Evolutionary conservation across 805 yeast genomes (phyloP).

Genomic region (Yarrowia sp.): DNA sequence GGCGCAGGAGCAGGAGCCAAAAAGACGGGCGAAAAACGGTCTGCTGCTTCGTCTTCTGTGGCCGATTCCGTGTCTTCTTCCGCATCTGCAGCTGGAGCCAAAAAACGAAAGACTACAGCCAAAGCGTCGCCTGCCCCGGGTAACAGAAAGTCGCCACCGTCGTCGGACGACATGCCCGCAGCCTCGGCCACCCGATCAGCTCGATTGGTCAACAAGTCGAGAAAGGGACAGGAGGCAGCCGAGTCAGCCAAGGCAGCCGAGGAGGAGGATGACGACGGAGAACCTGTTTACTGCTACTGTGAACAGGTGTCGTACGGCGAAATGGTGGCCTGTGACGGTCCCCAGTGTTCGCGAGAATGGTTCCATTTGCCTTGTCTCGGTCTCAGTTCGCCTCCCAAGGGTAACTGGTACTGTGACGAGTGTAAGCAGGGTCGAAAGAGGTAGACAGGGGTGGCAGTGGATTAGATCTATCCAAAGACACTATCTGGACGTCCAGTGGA

Average conservation of each 20-base stretch:
- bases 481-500: too few relatives aligned
- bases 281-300: slow-evolving; percentile 92
- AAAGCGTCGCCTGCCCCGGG: slow-evolving; percentile 2
- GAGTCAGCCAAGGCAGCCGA: slow-evolving; percentile 21
- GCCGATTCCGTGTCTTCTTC: neutral
- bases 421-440: slow-evolving; percentile 40
- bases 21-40: neutral
- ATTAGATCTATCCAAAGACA: too few relatives aligned
- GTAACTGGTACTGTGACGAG: slow-evolving; percentile 77
- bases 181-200: neutral
- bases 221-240: slow-evolving; percentile 15
- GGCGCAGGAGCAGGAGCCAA: neutral
- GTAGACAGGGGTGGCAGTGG: neutral
- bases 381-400: slow-evolving; percentile 77
- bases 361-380: slow-evolving; percentile 94
- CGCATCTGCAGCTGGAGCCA: neutral
- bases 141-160: slow-evolving; percentile 5
- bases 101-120: slow-evolving; percentile 1
- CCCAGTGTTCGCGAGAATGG: slow-evolving; percentile 89
- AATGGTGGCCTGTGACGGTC: slow-evolving; percentile 99
- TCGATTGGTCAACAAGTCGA: slow-evolving; percentile 14
- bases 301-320: slow-evolving; percentile 96
- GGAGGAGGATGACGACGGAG: slow-evolving; percentile 44
- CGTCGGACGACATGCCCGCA: slow-evolving; percentile 20
- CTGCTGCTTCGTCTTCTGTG: neutral